These are phyloP conservation scores for Boletus pseudo-olivaceus DNA, from an alignment of 768 basidiomycete genomes.

Conservation along the genomic window DNA sequence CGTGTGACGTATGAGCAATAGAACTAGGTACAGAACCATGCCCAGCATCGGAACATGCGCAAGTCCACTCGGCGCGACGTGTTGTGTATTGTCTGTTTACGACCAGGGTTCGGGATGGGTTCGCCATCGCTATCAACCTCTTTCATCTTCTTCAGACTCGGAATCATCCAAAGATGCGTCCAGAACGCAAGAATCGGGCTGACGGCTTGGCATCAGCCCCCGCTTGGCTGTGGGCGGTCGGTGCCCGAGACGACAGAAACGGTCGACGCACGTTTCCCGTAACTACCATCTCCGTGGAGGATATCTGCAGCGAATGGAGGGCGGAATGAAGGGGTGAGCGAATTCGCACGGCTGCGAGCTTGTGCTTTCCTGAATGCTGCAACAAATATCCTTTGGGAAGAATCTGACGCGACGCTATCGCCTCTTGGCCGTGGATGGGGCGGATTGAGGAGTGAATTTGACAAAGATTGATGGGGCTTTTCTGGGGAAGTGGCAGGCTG, in stretches of 20 bases:
- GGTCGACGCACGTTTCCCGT: conserved; percentile 29
- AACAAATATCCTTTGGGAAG: conserved; percentile 73
- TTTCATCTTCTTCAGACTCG: conserved; percentile 34
- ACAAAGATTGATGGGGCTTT: conserved; percentile 26
- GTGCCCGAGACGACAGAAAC: conserved; percentile 22
- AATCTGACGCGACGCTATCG: conserved; percentile 56
- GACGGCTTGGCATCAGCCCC: conserved; percentile 10
- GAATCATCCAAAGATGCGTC: conserved; percentile 35
- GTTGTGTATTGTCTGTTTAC: conserved; percentile 17
- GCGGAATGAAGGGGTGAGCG: conserved; percentile 51
- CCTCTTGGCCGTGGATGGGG: conserved; percentile 52
- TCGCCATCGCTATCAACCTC: conserved; percentile 33
- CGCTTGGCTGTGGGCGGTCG: conserved; percentile 16
- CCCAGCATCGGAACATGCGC: conserved; percentile 19
- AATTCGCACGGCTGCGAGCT: conserved; percentile 57
- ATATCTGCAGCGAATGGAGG: conserved; percentile 36
- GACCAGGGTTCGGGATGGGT: conserved; percentile 31
- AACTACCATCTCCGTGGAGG: conserved; percentile 24
- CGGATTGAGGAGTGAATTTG: conserved; percentile 31
- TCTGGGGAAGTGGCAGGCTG: conserved; percentile 31
- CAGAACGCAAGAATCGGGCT: conserved; percentile 13
- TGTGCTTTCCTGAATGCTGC: conserved; percentile 80
- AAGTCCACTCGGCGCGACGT: conserved; percentile 13
- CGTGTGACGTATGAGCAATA: background rate
- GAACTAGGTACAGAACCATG: conserved; percentile 8